Base-by-base conservation (phyloP, 441 rosid species). In the Pelargonium cotyledonis region DNA sequence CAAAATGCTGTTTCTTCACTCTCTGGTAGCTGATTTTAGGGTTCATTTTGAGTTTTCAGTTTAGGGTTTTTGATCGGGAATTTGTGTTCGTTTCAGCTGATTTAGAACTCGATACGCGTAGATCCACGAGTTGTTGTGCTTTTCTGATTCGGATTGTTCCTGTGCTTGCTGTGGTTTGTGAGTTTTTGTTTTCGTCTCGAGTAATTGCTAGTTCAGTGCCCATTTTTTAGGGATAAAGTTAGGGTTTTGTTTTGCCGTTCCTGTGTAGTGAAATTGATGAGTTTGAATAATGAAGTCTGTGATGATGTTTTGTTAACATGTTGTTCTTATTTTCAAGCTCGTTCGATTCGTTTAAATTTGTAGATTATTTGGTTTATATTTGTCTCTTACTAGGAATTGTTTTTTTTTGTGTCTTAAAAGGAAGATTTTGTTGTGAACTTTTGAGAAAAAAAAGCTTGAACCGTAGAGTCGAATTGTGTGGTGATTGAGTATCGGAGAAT, bases 41-140 rank as follows among this genome's bases (percentile, higher is more conserved):
- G 72, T 29, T 40, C 18, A 11, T 8, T 35, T 19, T 14, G 4
- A 6, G 16, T 65, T 12, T 63, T 26, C 7, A 16, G 4, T 16
- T 26, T 15, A 11, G 35, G 21, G 43, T 8, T 10, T 14, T 63
- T 57, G 26, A 43, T 66, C 35, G 47, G 58, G 43, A 29, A 63
- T 40, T 47, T 55, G 67, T n/a, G 51, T 31, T 69, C 41, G 57
- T 40, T 0, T 65, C 29, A 38, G 65, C 63, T 21, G 44, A 29
- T 65, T 31, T 55, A 14, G 62, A 57, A 43, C 66, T 35, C 26
- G 16, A 55, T 19, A 26, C 8, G 47, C 18, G 43, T 66, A 73
- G 78, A 73, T 73, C 76, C 66, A 40, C 41, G 11, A 19, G 38
- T 69, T 49, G 12, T 67, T n/a, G 44, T 63, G 68, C 29, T 31